These are phyloP conservation scores for Candida vartiovaarae DNA, from an alignment of 805 yeast genomes.

Conservation along the genomic window DNA sequence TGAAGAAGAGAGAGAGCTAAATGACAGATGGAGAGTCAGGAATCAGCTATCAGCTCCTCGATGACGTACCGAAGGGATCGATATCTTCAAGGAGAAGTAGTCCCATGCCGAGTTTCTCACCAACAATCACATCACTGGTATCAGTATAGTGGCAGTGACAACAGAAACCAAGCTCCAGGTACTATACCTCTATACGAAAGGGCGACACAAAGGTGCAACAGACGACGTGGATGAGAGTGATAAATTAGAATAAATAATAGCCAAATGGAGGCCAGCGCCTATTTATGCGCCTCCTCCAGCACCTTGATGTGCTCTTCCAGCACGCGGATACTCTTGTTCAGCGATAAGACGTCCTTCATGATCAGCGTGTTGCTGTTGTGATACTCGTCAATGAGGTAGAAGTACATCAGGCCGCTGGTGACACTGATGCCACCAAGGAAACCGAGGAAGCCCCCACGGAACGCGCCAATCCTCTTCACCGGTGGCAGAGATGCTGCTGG, in stretches of 20 bases:
- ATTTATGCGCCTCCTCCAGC: constrained; percentile 36
- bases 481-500: constrained; percentile 8
- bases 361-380: constrained; percentile 65
- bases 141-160: not conserved
- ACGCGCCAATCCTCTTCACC: constrained; percentile 29
- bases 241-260: not conserved
- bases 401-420: constrained; percentile 73
- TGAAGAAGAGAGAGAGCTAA: too few relatives aligned
- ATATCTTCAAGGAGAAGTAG: too few relatives aligned
- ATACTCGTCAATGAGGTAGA: constrained; percentile 72
- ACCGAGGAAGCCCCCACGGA: constrained; percentile 55
- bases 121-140: too few relatives aligned
- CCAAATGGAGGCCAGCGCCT: too few relatives aligned
- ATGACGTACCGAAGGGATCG: not conserved
- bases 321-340: constrained; percentile 59
- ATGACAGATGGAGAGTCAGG: too few relatives aligned
- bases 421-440: constrained; percentile 69
- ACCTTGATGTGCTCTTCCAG: constrained; percentile 64
- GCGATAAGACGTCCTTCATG: constrained; percentile 64
- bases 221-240: not conserved
- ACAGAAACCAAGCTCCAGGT: not conserved
- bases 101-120: too few relatives aligned
- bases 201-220: too few relatives aligned
- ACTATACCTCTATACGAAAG: not conserved
- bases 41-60: not conserved